These are phyloP conservation scores for Penicillium sp. DNA, from an alignment of 2,329 filamentous ascomycete genomes.

Conservation along the genomic window DNA sequence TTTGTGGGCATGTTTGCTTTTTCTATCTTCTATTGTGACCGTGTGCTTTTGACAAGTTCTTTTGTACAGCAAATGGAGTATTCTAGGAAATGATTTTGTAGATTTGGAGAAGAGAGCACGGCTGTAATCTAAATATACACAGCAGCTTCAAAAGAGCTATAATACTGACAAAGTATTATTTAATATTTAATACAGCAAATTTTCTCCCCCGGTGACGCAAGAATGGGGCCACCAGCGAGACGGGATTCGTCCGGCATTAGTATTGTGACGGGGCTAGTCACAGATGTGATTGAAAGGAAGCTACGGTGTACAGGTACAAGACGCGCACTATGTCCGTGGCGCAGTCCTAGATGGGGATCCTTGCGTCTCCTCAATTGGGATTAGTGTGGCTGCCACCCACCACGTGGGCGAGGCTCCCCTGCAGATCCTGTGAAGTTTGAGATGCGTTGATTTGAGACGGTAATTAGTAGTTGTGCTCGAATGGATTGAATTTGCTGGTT, in stretches of 20 bases:
- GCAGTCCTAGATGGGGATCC: slow-evolving; percentile 1
- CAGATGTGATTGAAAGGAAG: slow-evolving; percentile 2
- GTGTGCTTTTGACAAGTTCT: too few species aligned
- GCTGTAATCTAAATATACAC: neutral
- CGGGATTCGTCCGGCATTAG: neutral
- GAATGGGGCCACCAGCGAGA: neutral
- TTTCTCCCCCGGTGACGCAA: neutral
- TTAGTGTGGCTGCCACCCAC: neutral
- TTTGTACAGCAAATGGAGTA: too few species aligned
- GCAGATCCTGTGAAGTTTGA: neutral
- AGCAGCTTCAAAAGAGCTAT: neutral
- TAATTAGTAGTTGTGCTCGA: neutral
- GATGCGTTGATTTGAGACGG: neutral
- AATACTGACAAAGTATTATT: neutral
- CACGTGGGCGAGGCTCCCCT: slow-evolving; percentile 1
- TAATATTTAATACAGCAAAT: neutral
- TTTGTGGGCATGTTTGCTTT: neutral
- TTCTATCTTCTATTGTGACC: neutral
- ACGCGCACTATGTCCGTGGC: neutral
- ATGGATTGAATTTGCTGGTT: neutral
- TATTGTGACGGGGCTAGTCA: slow-evolving; percentile 4
- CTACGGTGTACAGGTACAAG: slow-evolving; percentile 2
- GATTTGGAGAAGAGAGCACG: neutral
- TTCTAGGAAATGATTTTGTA: too few species aligned
- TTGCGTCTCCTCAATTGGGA: slow-evolving; percentile 1